A percentile compares a stretch with the other conserved stretches of the same genome.
Evolutionary conservation across 768 basidiomycete species (phyloP).

Genomic region (Mycena metata): DNA sequence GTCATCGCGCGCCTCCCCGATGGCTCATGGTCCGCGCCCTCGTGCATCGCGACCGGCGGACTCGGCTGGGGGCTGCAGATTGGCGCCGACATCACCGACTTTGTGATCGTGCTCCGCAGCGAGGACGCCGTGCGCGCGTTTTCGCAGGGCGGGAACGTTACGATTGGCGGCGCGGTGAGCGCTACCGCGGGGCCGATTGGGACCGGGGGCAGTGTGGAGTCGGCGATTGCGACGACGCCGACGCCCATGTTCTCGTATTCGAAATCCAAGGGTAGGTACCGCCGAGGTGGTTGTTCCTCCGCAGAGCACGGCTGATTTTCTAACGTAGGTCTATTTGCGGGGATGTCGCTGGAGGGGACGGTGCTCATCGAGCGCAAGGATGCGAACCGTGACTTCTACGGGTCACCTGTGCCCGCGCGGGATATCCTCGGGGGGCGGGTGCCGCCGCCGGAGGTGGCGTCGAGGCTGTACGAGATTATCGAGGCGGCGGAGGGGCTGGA

Average conservation of each 20-base stretch:
- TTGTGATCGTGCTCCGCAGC: constrained; percentile 96
- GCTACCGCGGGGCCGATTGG: constrained; percentile 94
- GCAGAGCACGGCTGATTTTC: background rate
- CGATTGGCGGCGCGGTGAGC: constrained; percentile 90
- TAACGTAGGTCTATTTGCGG: constrained; percentile 89
- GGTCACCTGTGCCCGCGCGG: constrained; percentile 86
- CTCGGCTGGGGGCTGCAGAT: constrained; percentile 96
- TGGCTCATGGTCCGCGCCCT: constrained; percentile 97
- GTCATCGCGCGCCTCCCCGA: constrained; percentile 49
- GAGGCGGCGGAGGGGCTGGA: constrained; percentile 96
- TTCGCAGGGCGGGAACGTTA: constrained; percentile 95
- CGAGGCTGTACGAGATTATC: constrained; percentile 93
- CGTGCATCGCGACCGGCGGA: constrained; percentile 96
- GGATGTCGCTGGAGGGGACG: constrained; percentile 94
- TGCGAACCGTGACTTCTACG: constrained; percentile 96
- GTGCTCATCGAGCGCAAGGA: constrained; percentile 95
- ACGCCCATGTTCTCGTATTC: constrained; percentile 98
- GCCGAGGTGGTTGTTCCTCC: background rate
- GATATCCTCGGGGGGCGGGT: constrained; percentile 95
- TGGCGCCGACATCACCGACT: constrained; percentile 95
- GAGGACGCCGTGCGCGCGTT: constrained; percentile 97
- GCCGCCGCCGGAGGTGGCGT: constrained; percentile 97
- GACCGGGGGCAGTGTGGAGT: constrained; percentile 91
- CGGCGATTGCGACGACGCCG: constrained; percentile 84
- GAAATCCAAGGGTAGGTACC: constrained; percentile 85